These are phyloP conservation scores for Apiotrichum veenhuisii DNA, from an alignment of 1,284 basidiomycete species.

Conservation along the genomic window DNA sequence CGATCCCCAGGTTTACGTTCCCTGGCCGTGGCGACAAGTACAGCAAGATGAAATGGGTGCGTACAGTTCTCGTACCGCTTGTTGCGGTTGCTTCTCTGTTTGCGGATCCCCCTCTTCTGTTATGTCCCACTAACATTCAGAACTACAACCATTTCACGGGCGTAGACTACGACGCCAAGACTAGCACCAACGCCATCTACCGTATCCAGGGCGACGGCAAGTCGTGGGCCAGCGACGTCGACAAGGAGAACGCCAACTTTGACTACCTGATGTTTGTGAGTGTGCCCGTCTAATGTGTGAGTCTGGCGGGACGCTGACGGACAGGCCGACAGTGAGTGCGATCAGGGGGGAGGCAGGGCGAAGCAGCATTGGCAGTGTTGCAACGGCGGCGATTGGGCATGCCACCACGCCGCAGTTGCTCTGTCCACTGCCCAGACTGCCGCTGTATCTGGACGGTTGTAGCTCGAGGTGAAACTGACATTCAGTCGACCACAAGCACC, in stretches of 20 bases:
- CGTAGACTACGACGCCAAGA: constrained; percentile 77
- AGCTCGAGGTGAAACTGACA: background rate
- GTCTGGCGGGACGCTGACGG: background rate
- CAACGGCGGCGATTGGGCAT: no score
- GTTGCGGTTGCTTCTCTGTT: no score
- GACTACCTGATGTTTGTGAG: constrained; percentile 51
- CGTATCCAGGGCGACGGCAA: constrained; percentile 58
- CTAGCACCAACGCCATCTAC: constrained; percentile 62
- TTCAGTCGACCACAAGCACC: constrained; percentile 74
- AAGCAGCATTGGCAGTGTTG: no score
- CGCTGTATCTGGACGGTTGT: background rate
- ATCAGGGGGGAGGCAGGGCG: background rate
- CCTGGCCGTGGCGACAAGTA: constrained; percentile 67
- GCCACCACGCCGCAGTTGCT: no score
- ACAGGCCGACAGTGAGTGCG: constrained; percentile 14
- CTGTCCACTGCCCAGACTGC: background rate
- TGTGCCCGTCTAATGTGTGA: background rate
- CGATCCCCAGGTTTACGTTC: constrained; percentile 77
- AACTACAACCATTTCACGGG: constrained; percentile 59
- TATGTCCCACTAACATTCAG: background rate
- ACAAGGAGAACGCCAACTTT: constrained; percentile 53
- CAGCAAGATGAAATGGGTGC: constrained; percentile 53
- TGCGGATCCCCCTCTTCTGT: no score
- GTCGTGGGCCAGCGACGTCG: constrained; percentile 54
- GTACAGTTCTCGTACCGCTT: constrained; percentile 6